Base-by-base conservation (phyloP, 331 rosid species). In the Prunus yedoensis region DNA sequence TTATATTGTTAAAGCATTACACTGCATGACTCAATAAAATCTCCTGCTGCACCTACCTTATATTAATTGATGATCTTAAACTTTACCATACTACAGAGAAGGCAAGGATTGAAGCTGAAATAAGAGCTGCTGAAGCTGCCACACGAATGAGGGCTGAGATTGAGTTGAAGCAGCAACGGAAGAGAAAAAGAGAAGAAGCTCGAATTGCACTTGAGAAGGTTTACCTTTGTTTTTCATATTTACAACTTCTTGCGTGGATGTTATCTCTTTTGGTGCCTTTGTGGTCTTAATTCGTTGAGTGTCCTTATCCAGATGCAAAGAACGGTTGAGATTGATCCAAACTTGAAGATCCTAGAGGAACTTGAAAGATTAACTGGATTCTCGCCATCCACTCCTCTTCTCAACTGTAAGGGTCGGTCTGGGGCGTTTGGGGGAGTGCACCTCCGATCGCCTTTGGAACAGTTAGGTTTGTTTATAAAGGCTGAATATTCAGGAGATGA, bases 101-200 rank as follows among this genome's bases (percentile, higher is more conserved):
- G 61, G 88, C 83, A 61, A 88, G 87, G 78, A 85, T 91, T 32
- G 94, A 91, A 81, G 95, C 96, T 8, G 86, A 87, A 86, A 85
- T 91, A 23, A 82, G 77, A 87, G 86, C 83, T 54, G 90, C 96
- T 66, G 90, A 91, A 85, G 87, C 84, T 73, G 91, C 90, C 25
- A 83, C 87, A 63, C 82, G 76, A 74, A 41, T 35, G 77, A 91
- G 71, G 80, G 86, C 79, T 0, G 90, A 85, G 77, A 85, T 80
- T 27, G 91, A 87, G 77, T 53, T 20, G 68, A 85, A 86, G 83
- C 84, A 74, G 62, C 96, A 60, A 6, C 71, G 87, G 54, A 86
- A 87, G 81, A 89, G 79, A 79, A 93, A 94, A 51, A 91, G 96
- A 80, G 92, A 90, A 83, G 96, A 93, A 35, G 91, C 94, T 13